Evolutionary conservation across 495 filamentous ascomycete species (phyloP).

Genomic region (Parachaetomium inaequale): DNA sequence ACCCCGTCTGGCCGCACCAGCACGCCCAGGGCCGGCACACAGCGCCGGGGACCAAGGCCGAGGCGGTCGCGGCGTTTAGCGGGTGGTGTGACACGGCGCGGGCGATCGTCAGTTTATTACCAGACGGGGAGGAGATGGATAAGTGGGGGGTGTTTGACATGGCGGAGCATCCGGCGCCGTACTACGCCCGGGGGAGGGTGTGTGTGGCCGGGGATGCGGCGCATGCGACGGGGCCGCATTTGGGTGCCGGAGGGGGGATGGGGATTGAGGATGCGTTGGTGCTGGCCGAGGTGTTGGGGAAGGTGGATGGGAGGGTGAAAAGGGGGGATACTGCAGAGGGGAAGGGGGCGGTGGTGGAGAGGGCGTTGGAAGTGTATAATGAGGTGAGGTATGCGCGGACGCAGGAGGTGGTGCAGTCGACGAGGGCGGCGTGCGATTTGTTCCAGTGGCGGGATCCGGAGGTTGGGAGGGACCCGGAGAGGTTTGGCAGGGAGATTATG

Average conservation of each 20-base stretch:
- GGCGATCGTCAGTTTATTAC: conserved; percentile 41
- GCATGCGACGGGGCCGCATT: conserved; percentile 42
- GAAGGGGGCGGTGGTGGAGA: conserved; percentile 21
- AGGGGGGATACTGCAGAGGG: background rate
- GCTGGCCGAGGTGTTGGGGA: conserved; percentile 40
- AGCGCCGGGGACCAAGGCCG: conserved; percentile 27
- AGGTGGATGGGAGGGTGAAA: conserved; percentile 9
- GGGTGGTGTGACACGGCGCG: conserved; percentile 40
- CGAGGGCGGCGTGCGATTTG: conserved; percentile 36
- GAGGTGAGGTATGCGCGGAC: conserved; percentile 36
- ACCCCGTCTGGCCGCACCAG: conserved; percentile 33
- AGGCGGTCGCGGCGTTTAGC: conserved; percentile 33
- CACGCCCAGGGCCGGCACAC: conserved; percentile 36
- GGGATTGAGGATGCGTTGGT: conserved; percentile 54
- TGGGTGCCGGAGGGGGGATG: conserved; percentile 54
- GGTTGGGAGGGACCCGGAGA: conserved; percentile 29
- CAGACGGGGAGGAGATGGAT: conserved; percentile 37
- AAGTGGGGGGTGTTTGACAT: conserved; percentile 58
- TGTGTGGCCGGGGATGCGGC: conserved; percentile 50
- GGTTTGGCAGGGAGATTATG: conserved; percentile 32
- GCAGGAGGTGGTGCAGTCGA: conserved; percentile 36
- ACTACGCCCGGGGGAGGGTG: conserved; percentile 39
- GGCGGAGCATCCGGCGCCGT: conserved; percentile 39
- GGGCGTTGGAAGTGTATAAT: conserved; percentile 40
- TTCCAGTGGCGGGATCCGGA: conserved; percentile 40